A percentile compares a stretch with the other conserved stretches of the same genome.
phyloP scores from a whole-genome alignment of 2,329 filamentous ascomycete species.

The Colletotrichum tofieldiae region DNA sequence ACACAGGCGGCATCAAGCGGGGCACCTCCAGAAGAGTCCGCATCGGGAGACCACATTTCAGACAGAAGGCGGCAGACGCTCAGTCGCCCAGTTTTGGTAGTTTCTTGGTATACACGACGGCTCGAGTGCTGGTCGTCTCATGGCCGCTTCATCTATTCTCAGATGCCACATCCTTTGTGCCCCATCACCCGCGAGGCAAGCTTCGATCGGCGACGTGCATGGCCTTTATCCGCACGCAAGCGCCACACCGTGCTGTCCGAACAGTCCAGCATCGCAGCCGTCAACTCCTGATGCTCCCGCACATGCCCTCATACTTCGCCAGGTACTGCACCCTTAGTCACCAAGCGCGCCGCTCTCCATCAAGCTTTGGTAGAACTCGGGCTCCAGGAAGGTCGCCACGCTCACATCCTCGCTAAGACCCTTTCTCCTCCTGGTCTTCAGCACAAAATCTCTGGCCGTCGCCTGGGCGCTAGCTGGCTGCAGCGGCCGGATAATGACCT shows the following conservation, averaged over 20 bases:
- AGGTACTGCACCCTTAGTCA: slow-evolving; percentile 48
- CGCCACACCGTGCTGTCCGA: slow-evolving; percentile 3
- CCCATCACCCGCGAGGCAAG: slow-evolving; percentile 20
- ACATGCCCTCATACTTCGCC: neutral
- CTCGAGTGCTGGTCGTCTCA: slow-evolving; percentile 23
- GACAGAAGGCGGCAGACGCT: neutral
- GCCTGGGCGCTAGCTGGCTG: slow-evolving; percentile 91
- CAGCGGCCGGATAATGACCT: slow-evolving; percentile 84
- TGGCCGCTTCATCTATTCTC: slow-evolving; percentile 25
- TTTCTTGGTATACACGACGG: slow-evolving; percentile 33
- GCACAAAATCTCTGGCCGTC: slow-evolving; percentile 93
- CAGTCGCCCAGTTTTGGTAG: neutral
- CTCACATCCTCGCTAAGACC: slow-evolving; percentile 95
- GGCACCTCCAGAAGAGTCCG: neutral
- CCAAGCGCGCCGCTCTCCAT: slow-evolving; percentile 92
- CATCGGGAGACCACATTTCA: neutral
- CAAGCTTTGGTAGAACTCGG: slow-evolving; percentile 89
- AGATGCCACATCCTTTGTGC: slow-evolving; percentile 7
- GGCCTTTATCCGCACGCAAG: slow-evolving; percentile 7
- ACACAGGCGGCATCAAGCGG: neutral
- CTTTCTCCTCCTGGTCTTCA: slow-evolving; percentile 95
- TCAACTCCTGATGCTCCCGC: slow-evolving; percentile 6
- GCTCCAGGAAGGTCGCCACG: slow-evolving; percentile 96
- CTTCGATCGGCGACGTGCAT: slow-evolving; percentile 15
- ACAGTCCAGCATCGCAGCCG: slow-evolving; percentile 18